These are phyloP conservation scores for Tuber calosporum DNA, from an alignment of 495 filamentous ascomycete species.

Conservation along the genomic window DNA sequence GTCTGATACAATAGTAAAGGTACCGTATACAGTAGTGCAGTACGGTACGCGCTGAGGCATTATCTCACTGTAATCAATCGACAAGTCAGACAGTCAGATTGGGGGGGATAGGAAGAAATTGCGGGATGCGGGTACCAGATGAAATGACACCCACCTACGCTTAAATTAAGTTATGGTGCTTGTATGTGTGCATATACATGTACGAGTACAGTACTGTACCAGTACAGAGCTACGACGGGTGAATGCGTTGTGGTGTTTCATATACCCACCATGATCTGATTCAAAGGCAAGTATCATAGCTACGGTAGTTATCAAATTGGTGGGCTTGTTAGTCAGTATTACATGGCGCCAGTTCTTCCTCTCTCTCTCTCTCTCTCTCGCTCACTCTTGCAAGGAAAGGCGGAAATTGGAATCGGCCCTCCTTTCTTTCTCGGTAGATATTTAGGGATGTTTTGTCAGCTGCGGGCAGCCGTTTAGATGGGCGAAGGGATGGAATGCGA, in stretches of 20 bases:
- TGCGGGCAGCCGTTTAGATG: background rate
- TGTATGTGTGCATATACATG: too few relatives aligned
- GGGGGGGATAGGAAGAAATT: background rate
- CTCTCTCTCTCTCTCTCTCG: too few relatives aligned
- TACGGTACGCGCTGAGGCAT: background rate
- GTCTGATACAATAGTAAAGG: too few relatives aligned
- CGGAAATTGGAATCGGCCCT: background rate
- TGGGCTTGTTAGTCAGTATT: background rate
- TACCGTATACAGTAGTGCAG: too few relatives aligned
- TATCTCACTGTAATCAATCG: background rate
- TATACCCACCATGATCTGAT: too few relatives aligned
- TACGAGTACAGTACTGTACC: too few relatives aligned
- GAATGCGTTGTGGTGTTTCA: too few relatives aligned
- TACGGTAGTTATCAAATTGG: background rate
- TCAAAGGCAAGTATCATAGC: background rate
- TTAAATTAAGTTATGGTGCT: too few relatives aligned
- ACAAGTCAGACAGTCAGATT: background rate
- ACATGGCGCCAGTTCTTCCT: background rate
- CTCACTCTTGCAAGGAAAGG: background rate
- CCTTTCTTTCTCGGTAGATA: background rate
- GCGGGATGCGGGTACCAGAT: background rate
- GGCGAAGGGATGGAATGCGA: background rate
- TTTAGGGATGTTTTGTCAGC: background rate
- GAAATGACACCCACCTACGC: background rate
- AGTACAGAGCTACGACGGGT: too few relatives aligned